phyloP scores from a whole-genome alignment of 225 moss, liverwort and hornwort genomes.

The Sphagnum tenellum region DNA sequence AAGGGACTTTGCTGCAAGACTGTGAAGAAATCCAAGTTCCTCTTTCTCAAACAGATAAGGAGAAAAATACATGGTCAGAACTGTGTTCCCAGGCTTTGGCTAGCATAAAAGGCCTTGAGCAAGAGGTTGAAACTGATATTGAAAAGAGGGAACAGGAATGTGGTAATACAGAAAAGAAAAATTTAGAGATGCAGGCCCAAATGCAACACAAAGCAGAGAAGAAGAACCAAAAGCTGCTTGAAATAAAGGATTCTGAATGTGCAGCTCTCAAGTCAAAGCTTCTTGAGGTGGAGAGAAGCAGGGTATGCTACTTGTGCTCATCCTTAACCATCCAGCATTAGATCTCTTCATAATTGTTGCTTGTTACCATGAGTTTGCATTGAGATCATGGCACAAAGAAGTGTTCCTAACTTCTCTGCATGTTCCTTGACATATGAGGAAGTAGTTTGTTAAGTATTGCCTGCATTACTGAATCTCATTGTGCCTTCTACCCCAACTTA shows the following conservation, averaged over 20 bases:
- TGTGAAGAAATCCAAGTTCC: neutral
- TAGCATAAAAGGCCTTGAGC: constrained; percentile 4
- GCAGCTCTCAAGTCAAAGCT: constrained; percentile 1
- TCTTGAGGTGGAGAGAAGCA: neutral
- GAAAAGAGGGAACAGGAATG: constrained; percentile 7
- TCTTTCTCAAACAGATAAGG: constrained; percentile 1
- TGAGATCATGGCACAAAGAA: too few relatives aligned
- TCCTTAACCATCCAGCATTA: too few relatives aligned
- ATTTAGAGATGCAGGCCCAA: constrained; percentile 1
- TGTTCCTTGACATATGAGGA: too few relatives aligned
- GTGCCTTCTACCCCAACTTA: neutral
- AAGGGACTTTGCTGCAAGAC: constrained; percentile 3
- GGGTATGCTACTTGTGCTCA: too few relatives aligned
- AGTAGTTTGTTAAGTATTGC: too few relatives aligned
- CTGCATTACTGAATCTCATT: too few relatives aligned
- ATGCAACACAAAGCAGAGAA: neutral
- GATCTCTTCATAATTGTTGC: too few relatives aligned
- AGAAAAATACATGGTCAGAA: constrained; percentile 2
- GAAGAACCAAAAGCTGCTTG: neutral
- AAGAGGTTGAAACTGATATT: constrained; percentile 4
- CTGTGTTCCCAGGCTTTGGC: constrained; percentile 6
- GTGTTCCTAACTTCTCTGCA: too few relatives aligned
- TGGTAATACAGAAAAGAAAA: neutral
- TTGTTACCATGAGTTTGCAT: too few relatives aligned
- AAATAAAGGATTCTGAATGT: neutral